Percentiles rank a stretch among this genome's conserved stretches.
Conservation (phyloP, 116 monocot genomes). For the Papilionanthe hybrid region DNA sequence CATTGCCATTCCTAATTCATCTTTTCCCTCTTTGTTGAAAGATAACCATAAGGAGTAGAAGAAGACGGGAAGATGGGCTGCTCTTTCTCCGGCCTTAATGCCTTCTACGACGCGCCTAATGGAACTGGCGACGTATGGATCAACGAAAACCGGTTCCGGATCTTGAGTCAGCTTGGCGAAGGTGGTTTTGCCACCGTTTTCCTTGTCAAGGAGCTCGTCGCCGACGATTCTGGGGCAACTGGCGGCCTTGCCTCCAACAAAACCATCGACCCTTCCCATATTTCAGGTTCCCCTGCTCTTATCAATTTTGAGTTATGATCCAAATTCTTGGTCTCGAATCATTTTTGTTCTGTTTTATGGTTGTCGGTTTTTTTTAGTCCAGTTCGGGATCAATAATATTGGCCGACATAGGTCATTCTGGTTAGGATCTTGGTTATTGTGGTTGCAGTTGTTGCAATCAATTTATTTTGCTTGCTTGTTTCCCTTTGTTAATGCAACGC, state of each 20-base stretch:
- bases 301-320: not conserved
- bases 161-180: conserved; percentile 84
- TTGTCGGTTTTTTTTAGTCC: not conserved
- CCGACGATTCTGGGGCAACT: conserved; percentile 21
- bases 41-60: not conserved
- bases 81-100: conserved; percentile 89
- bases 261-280: conserved; percentile 51
- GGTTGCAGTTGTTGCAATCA: not conserved
- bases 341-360: not conserved
- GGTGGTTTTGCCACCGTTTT: conserved; percentile 71
- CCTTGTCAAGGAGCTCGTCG: conserved; percentile 78
- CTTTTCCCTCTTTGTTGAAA: not conserved
- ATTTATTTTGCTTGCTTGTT: not conserved
- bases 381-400: not conserved
- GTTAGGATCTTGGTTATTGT: not conserved
- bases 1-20: conserved; percentile 1
- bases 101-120: conserved; percentile 68
- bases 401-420: not conserved
- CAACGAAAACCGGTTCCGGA: conserved; percentile 85
- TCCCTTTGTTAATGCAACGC: not conserved
- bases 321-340: not conserved
- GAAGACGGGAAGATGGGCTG: conserved; percentile 61
- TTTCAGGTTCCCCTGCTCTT: conserved; percentile 47
- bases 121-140: conserved; percentile 89
- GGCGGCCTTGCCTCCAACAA: conserved; percentile 37